Percentiles rank a stretch among this genome's conserved stretches.
Conservation (phyloP, 2,329 filamentous ascomycete genomes). For the Fusarium bulbicola region DNA sequence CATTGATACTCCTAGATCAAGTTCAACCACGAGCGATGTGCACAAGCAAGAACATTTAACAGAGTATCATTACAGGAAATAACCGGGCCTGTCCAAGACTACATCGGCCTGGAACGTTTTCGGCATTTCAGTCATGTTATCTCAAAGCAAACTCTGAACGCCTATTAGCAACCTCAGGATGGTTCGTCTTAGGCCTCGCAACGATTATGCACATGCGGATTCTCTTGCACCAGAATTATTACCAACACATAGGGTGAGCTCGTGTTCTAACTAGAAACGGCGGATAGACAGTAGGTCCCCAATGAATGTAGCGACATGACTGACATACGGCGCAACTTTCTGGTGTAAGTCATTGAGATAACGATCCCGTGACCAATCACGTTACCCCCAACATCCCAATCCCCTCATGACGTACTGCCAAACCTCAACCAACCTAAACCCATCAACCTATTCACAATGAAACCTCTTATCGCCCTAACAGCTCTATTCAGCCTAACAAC, state of each 20-base stretch:
- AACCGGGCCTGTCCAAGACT: rapidly evolving
- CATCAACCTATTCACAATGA: conserved; percentile 29
- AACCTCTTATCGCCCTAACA: conserved; percentile 30
- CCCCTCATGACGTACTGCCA: conserved; percentile 29
- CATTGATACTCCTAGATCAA: rapidly evolving
- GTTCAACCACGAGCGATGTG: not conserved
- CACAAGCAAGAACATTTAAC: not conserved
- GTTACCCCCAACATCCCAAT: conserved; percentile 10
- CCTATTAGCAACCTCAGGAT: not conserved
- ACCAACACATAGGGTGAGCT: too few relatives aligned
- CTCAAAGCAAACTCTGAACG: not conserved
- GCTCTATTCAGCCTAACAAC: conserved; percentile 23
- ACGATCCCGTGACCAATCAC: conserved; percentile 26
- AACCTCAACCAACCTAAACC: not conserved
- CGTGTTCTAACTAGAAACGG: rapidly evolving
- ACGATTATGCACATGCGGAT: rapidly evolving
- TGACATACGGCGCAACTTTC: not conserved
- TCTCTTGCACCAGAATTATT: not conserved
- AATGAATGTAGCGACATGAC: not conserved
- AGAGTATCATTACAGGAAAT: not conserved
- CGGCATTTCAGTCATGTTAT: not conserved
- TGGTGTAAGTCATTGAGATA: not conserved
- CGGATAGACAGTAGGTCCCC: too few relatives aligned
- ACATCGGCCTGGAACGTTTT: rapidly evolving
- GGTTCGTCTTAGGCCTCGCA: not conserved